Percentiles rank a stretch among this genome's conserved stretches.
Evolutionary conservation across 208 protist species (phyloP).

Genomic region (Leishmania aethiopica): DNA sequence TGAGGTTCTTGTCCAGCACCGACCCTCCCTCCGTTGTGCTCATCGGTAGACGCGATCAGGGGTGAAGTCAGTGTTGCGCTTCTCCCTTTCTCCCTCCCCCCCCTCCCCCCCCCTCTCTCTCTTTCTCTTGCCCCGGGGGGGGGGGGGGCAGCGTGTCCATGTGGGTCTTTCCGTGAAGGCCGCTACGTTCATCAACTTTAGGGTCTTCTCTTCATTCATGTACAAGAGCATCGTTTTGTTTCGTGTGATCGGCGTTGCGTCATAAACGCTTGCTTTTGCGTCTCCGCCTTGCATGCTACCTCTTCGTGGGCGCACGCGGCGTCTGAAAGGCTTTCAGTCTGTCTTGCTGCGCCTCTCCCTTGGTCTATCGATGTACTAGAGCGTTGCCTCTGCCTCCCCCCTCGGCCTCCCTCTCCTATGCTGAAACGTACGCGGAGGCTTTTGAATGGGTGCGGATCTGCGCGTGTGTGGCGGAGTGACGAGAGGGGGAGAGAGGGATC

Average conservation of each 20-base stretch:
- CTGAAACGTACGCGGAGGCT: neutral
- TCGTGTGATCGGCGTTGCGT: neutral
- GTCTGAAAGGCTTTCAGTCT: neutral
- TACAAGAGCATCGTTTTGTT: conserved; percentile 1
- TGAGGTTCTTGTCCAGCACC: neutral
- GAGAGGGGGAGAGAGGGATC: neutral
- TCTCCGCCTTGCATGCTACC: neutral
- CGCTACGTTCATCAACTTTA: neutral
- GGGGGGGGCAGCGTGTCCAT: neutral
- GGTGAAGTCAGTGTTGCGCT: neutral
- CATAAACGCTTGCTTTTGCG: neutral
- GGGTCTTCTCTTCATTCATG: neutral
- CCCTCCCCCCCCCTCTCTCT: too few relatives aligned
- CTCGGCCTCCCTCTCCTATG: neutral
- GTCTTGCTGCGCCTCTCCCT: neutral
- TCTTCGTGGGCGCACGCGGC: neutral
- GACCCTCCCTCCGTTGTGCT: neutral
- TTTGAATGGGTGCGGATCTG: neutral
- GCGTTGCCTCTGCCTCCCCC: neutral
- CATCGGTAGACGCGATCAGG: neutral
- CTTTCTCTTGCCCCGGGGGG: neutral
- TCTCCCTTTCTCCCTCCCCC: neutral
- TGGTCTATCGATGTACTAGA: neutral
- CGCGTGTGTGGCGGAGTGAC: neutral
- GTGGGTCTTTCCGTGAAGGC: neutral